Evolutionary conservation across 1,284 basidiomycete genomes (phyloP).

Genomic region (Leucoagaricus sp.): DNA sequence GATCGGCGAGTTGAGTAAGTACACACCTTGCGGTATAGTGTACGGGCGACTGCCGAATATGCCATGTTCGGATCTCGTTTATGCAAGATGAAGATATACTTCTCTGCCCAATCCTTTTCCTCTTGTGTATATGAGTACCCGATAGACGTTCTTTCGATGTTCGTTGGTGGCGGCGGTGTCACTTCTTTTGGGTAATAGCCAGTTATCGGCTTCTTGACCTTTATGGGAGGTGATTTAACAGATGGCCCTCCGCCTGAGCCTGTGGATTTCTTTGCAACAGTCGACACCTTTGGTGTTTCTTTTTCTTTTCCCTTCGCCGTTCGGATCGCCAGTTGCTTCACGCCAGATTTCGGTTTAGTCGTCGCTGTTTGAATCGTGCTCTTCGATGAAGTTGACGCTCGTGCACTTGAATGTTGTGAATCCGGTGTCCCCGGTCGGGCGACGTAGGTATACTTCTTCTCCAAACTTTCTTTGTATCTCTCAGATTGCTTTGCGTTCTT

Average conservation of each 20-base stretch:
- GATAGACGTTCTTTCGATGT: neutral
- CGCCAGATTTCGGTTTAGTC: too few relatives aligned
- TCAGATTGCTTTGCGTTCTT: slow-evolving; percentile 22
- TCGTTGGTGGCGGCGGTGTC: slow-evolving; percentile 4
- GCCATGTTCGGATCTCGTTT: slow-evolving; percentile 30
- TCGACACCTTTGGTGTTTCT: too few relatives aligned
- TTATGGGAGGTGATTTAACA: neutral
- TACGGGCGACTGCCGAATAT: slow-evolving; percentile 21
- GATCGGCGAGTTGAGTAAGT: neutral
- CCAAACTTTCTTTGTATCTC: slow-evolving; percentile 1
- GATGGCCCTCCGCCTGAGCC: too few relatives aligned
- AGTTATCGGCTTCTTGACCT: neutral
- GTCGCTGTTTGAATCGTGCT: neutral
- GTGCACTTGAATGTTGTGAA: neutral
- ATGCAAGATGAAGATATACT: slow-evolving; percentile 33
- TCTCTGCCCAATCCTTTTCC: slow-evolving; percentile 20
- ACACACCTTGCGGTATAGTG: slow-evolving; percentile 32
- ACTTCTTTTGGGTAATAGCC: slow-evolving; percentile 7
- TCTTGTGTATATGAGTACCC: slow-evolving; percentile 7
- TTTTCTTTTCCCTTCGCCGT: neutral
- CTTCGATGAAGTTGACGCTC: neutral
- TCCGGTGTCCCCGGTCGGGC: slow-evolving; percentile 1
- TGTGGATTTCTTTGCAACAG: too few relatives aligned
- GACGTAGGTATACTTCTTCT: neutral
- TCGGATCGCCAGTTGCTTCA: too few relatives aligned